These are phyloP conservation scores for Juncus inflexus DNA, from an alignment of 176 grass and related monocot species.

Conservation along the genomic window DNA sequence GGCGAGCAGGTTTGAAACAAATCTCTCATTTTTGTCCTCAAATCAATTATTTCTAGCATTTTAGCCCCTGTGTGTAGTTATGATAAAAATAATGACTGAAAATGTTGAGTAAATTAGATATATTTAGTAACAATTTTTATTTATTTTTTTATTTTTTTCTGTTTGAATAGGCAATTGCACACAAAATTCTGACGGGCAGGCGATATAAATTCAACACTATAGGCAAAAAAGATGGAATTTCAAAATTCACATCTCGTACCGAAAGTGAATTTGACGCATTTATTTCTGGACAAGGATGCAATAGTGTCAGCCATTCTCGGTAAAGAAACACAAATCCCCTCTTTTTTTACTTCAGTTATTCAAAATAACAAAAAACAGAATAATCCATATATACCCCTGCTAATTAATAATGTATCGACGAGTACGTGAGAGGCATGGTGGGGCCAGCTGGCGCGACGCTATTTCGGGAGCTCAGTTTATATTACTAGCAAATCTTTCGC, in stretches of 20 bases:
- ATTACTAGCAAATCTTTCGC: too few relatives aligned
- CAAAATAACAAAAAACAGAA: background rate
- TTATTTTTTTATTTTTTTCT: conserved; percentile 4
- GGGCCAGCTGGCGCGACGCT: conserved; percentile 68
- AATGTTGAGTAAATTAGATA: background rate
- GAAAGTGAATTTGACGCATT: conserved; percentile 77
- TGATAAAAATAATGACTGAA: background rate
- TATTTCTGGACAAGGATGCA: conserved; percentile 75
- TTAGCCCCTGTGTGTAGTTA: background rate
- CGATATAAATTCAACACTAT: conserved; percentile 56
- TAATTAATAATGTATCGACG: conserved; percentile 53
- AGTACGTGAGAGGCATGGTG: conserved; percentile 75
- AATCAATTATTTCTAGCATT: background rate
- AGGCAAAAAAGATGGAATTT: conserved; percentile 55
- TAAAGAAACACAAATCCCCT: conserved; percentile 10
- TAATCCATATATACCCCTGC: conserved; percentile 1
- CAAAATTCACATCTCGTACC: conserved; percentile 63
- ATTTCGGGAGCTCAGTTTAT: conserved; percentile 76
- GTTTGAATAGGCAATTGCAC: conserved; percentile 58
- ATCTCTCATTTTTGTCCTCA: background rate
- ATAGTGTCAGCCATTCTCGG: conserved; percentile 70
- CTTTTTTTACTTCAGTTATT: conserved; percentile 1
- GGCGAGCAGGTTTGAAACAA: conserved; percentile 48
- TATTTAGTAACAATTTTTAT: conserved; percentile 7
- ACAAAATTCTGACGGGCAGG: conserved; percentile 83